A percentile compares a stretch with the other conserved stretches of the same genome.
Conservation (phyloP, 495 filamentous ascomycete species). For the Staphylotrichum longicolle region DNA sequence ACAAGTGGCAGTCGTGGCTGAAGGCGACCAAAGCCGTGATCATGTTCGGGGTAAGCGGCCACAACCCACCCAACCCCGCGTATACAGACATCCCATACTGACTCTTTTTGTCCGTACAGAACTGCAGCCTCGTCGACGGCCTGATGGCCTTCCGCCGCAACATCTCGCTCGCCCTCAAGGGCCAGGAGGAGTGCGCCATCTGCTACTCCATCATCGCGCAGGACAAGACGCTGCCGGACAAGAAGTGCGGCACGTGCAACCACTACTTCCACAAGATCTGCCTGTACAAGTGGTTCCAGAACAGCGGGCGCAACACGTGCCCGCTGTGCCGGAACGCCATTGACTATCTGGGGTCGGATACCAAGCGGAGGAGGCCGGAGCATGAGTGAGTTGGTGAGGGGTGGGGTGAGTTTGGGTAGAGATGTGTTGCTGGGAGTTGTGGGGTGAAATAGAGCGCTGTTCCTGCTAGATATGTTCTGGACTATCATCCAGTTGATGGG, state of each 20-base stretch:
- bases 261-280: slow-evolving; percentile 89
- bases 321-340: slow-evolving; percentile 87
- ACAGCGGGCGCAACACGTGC: slow-evolving; percentile 82
- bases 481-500: too few relatives aligned
- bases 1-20: slow-evolving; percentile 86
- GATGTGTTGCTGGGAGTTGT: too few relatives aligned
- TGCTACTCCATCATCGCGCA: slow-evolving; percentile 90
- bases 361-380: slow-evolving; percentile 26
- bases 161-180: slow-evolving; percentile 80
- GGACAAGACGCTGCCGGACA: slow-evolving; percentile 85
- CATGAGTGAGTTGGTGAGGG: slow-evolving; percentile 15
- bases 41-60: slow-evolving; percentile 66
- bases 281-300: slow-evolving; percentile 94
- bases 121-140: slow-evolving; percentile 80
- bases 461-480: too few relatives aligned
- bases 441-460: too few relatives aligned
- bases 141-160: slow-evolving; percentile 79
- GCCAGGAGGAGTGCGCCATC: slow-evolving; percentile 93
- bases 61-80: neutral
- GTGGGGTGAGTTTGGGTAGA: neutral
- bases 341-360: slow-evolving; percentile 53
- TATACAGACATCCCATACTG: neutral
- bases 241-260: slow-evolving; percentile 88
- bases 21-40: slow-evolving; percentile 86
- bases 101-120: slow-evolving; percentile 40